A percentile compares a stretch with the other conserved stretches of the same genome.
Conservation (phyloP, 2,329 filamentous ascomycete species). For the Xylaria sp. region DNA sequence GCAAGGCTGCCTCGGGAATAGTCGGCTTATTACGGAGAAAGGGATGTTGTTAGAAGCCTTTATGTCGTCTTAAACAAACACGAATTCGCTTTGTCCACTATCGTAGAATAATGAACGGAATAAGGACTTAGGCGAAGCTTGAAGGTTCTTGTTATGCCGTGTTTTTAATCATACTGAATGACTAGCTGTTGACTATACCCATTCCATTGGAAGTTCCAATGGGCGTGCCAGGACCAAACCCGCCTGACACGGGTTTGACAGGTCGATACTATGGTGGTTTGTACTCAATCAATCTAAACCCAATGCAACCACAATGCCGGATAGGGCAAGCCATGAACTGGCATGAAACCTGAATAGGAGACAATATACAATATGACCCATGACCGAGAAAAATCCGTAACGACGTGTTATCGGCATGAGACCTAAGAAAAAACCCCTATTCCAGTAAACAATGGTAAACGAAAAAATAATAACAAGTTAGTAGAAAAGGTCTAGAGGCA, state of each 20-base stretch:
- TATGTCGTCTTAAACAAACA: neutral
- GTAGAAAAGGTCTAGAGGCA: constrained; percentile 22
- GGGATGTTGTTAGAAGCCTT: neutral
- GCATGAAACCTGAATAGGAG: constrained; percentile 18
- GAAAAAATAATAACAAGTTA: constrained; percentile 8
- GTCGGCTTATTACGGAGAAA: neutral
- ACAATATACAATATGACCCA: constrained; percentile 30
- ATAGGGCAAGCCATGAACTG: constrained; percentile 17
- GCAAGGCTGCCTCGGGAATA: neutral
- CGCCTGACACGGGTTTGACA: constrained; percentile 2
- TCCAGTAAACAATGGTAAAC: neutral
- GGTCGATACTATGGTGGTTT: constrained; percentile 19
- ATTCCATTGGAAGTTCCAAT: constrained; percentile 22
- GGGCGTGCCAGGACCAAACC: constrained; percentile 3
- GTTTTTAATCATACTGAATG: constrained; percentile 26
- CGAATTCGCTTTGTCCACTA: neutral
- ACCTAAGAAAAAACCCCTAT: neutral
- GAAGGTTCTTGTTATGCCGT: constrained; percentile 1
- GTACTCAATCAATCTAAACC: constrained; percentile 37
- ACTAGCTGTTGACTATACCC: constrained; percentile 26
- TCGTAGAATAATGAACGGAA: neutral
- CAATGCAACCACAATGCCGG: constrained; percentile 36
- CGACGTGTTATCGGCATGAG: constrained; percentile 12
- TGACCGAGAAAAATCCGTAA: constrained; percentile 15
- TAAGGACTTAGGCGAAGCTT: neutral